A percentile compares a stretch with the other conserved stretches of the same genome.
These are phyloP conservation scores for sorghum (Sorghum bicolor) DNA, from an alignment of 176 grass and related monocot species.

Conservation along the genomic window DNA sequence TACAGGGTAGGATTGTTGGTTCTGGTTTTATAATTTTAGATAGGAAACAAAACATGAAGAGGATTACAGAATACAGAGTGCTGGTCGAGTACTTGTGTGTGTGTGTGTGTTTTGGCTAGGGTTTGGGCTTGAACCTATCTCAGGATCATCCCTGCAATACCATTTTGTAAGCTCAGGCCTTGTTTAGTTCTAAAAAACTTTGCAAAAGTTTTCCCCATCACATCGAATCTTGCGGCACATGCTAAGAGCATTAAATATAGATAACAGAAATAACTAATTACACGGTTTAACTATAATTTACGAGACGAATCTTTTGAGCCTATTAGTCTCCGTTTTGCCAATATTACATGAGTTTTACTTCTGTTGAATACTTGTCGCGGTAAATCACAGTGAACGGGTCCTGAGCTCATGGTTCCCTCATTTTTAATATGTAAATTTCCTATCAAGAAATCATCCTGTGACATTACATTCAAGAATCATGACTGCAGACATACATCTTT, in stretches of 20 bases:
- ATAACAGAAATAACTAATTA: no score
- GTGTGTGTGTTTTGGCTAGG: no score
- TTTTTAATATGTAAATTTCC: conserved; percentile 23
- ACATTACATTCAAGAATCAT: neutral
- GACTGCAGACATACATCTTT: conserved; percentile 1
- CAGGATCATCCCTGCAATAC: neutral
- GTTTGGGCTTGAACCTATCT: neutral
- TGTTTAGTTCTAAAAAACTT: no score
- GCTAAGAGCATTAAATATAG: no score
- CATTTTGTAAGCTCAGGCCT: conserved; percentile 24
- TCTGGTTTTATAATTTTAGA: neutral
- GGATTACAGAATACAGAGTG: neutral
- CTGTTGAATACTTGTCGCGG: neutral
- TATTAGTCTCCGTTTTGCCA: no score
- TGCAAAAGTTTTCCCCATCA: no score
- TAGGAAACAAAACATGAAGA: neutral
- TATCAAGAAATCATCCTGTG: neutral
- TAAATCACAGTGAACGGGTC: neutral
- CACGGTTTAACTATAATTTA: no score
- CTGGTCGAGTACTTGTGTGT: neutral
- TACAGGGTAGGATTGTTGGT: conserved; percentile 13
- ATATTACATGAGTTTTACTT: neutral
- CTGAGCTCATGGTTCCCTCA: neutral
- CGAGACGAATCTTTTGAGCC: no score
- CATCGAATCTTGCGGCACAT: no score